Conservation (phyloP, 139 green algal species). For the Auxenochlorella pyrenoidosa region DNA sequence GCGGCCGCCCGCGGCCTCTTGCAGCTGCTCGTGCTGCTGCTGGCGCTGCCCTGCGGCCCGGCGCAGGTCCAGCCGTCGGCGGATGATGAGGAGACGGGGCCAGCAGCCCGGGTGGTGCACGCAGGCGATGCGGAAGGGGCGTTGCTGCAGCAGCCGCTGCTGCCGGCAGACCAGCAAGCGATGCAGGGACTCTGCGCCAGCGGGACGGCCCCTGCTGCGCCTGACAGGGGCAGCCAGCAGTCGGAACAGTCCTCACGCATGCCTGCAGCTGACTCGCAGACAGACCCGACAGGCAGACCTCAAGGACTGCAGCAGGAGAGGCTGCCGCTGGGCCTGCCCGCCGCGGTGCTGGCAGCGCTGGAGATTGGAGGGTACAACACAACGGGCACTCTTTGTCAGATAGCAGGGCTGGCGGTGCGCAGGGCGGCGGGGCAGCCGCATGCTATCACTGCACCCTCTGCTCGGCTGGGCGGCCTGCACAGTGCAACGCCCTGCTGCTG, state of each 20-base stretch:
- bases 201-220: neutral
- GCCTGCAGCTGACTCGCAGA: neutral
- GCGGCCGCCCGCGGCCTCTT: constrained; percentile 27
- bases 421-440: too few relatives aligned
- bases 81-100: neutral
- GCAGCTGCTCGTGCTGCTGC: constrained; percentile 8
- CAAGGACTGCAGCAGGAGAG: neutral
- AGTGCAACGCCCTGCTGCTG: too few relatives aligned
- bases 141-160: neutral
- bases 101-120: neutral
- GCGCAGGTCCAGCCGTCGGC: neutral
- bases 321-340: neutral
- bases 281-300: neutral
- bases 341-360: neutral
- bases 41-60: neutral
- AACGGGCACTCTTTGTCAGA: constrained; percentile 39
- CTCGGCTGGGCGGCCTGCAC: too few relatives aligned
- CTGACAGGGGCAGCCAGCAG: neutral
- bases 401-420: neutral
- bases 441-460: too few relatives aligned
- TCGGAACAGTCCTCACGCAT: neutral
- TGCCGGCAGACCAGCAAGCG: neutral
- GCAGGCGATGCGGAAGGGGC: neutral
- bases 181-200: neutral
- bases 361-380: constrained; percentile 24